Base-by-base conservation (phyloP, 2,329 filamentous ascomycete species). In the Phyllosticta ampelicida region DNA sequence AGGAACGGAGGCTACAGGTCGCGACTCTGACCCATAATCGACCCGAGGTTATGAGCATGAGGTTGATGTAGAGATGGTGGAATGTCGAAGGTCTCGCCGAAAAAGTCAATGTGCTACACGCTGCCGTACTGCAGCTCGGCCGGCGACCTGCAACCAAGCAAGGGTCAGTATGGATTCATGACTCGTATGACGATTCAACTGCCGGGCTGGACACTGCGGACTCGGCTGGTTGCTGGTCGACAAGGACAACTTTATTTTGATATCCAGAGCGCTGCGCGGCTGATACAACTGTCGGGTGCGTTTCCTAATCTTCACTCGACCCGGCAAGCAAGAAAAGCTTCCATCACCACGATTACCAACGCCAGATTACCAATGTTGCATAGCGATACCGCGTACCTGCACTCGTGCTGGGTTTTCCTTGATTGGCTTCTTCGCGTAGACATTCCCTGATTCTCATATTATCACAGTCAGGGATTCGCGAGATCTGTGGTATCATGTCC, bases 1-100 rank as follows among this genome's bases (percentile, higher is more conserved):
- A 56, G 21, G 18, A 26, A 30, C 58, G 58, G 10, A 29, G 30
- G 9, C 51, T 55, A 4, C 21, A 48, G 57, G 16, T 5, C 29
- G 48, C 48, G 29, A 53, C 18, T 48, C 26, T 30, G 53, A 53
- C 57, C 52, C 56, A 58, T 21, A 52, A 58, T 18, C 44, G 44
- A 21, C 23, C 48, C 20, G 49, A 52, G 51, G 51, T 58, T 54
- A 58, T 58, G 52, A 54, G 56, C 56, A 58, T 58, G 56, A 58
- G 56, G 51, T 26, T 49, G 16, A 18, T 5, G 36, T 44, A 44
- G 16, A 44, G 36, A 44, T 44, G 36, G 36, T 44, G 16, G 36
- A 16, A 16, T n/a, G 36, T 44, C 36, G 36, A 16, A 44, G 36
- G 36, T 18, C 36, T 16, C 36, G 13, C 36, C 36, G 36, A 44